Base-by-base conservation (phyloP, 2,329 filamentous ascomycete genomes). In the Harringtonia lauricola region DNA sequence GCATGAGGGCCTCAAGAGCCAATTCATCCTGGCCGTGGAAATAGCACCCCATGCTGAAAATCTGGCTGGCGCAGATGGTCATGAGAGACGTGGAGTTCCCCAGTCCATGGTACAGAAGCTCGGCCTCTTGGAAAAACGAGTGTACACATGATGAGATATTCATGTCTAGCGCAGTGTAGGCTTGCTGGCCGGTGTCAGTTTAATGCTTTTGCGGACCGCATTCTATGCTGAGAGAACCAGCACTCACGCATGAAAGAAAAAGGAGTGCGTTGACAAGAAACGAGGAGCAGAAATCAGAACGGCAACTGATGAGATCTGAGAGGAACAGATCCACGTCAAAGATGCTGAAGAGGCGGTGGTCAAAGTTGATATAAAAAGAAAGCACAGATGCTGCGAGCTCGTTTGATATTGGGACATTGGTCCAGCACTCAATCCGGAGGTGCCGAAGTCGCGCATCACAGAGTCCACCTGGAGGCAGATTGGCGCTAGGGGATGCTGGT, bases 271-370 rank as follows among this genome's bases (percentile, higher is more conserved):
- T 42, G 15, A 47, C 39, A 9, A 49, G 47, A 33, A 42, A 39
- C 3, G 39, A 24, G 2, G 47, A 46, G 22, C 47, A 49, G 18
- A 46, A 49, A 18, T 38, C 13, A 8, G 37, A 22, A 15, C 39
- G 37, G 17, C 34, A 36, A 8, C 19, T 26, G 13, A 37, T 37
- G 17, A 50, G 39, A 34, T 48, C 41, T 18, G 46, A 33, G 3
- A 50, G 39, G 41, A 50, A 50, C 10, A 50, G 41, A 17, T 50
- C 42, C n/a, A 37, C 40, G n/a, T 50, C 44, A 30, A 52, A 49
- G 9, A 50, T 36, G 10, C 36, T 37, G 21, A 48, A 42, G 3
- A 47, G 28, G 1, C 47, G 31, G 37, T 50, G 43, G 31, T 52
- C 51, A 14, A 40, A 43, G 18, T 40, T 26, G 8, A 52, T 34